phyloP scores from a whole-genome alignment of 352 stramenopile genomes.

The Pythium aristosporum region DNA sequence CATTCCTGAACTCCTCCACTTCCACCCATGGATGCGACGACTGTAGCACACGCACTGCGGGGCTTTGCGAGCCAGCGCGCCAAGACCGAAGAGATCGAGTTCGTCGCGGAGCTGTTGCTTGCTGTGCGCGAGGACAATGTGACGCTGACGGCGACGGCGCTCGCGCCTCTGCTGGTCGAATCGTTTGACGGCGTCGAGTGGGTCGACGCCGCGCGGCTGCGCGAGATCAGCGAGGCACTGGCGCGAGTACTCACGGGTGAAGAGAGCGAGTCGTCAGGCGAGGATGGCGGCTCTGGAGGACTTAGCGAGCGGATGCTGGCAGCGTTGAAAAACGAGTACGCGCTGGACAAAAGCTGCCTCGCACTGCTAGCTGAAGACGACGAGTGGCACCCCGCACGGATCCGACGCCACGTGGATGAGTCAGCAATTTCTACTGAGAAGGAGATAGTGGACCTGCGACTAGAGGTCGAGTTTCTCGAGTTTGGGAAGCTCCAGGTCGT shows the following conservation, averaged over 20 bases:
- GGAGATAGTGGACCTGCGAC: conserved; percentile 23
- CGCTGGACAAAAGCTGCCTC: conserved; percentile 57
- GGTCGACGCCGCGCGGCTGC: conserved; percentile 26
- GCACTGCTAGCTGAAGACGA: conserved; percentile 69
- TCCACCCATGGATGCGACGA: conserved; percentile 6
- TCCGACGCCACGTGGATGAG: conserved; percentile 41
- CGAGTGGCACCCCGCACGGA: conserved; percentile 68
- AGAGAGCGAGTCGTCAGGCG: conserved; percentile 3
- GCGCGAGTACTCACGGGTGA: conserved; percentile 14
- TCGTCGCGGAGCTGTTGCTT: conserved; percentile 61
- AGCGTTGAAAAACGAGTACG: conserved; percentile 44
- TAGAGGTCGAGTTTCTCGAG: conserved; percentile 78
- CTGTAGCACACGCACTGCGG: conserved; percentile 8
- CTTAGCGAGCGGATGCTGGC: conserved; percentile 14
- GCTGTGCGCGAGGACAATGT: conserved; percentile 42
- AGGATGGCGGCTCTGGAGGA: conserved; percentile 28
- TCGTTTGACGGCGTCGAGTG: conserved; percentile 46
- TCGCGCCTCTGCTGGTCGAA: conserved; percentile 36
- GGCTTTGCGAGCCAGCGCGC: conserved; percentile 10
- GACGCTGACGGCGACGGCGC: conserved; percentile 14
- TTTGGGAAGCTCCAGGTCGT: conserved; percentile 74
- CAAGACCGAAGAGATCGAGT: conserved; percentile 56
- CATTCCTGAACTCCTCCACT: background rate
- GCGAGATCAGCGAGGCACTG: conserved; percentile 9
- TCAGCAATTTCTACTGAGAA: background rate